Base-by-base conservation (phyloP, 2,329 filamentous ascomycete species). In the Cadophora sp. region DNA sequence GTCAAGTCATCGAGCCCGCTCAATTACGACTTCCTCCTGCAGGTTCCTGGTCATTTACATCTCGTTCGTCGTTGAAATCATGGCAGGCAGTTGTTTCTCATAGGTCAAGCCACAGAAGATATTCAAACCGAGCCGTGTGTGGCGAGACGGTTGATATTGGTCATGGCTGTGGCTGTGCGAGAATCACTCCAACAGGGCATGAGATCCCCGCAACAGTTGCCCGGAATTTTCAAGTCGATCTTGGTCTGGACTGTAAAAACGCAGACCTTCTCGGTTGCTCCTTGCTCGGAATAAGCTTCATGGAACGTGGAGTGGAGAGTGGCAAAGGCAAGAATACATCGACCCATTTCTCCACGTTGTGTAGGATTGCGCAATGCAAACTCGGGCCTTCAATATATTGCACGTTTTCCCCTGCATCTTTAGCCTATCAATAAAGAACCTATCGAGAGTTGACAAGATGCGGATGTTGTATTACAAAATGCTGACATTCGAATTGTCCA, bases 281-380 rank as follows among this genome's bases (percentile, higher is more conserved):
- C 22, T 24, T 24, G 55, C 27, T 34, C 26, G 11, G 22, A 22
- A 31, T 58, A 58, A 37, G 31, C 31, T 34, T 37, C 31, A 16
- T 24, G n/a, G 55, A 58, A 27, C 56, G 31, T 59, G 34, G 56
- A 40, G 56, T 59, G 56, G 56, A 22, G 56, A 40, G 56, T 59
- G 56, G 56, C 56, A 43, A 53, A 53, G 9, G 40, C 12, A 43
- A 40, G 26, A 11, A 43, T 43, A 19, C 56, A 37, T 37, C 55
- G 27, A n/a, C 31, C n/a, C 34, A 40, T 43, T 40, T 59, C 22
- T 27, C 12, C 56, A 29, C 51, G 51, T 53, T 53, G 50, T 53
- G 50, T 29, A 14, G 55, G 31, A 59, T n/a, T 24, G 31, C 43
- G 55, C 31, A 27, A 43, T 40, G 56, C 55, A 34, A 59, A 59